Evolutionary conservation across 2,329 filamentous ascomycete species (phyloP).

Genomic region (Myriosclerotinia curreyana): DNA sequence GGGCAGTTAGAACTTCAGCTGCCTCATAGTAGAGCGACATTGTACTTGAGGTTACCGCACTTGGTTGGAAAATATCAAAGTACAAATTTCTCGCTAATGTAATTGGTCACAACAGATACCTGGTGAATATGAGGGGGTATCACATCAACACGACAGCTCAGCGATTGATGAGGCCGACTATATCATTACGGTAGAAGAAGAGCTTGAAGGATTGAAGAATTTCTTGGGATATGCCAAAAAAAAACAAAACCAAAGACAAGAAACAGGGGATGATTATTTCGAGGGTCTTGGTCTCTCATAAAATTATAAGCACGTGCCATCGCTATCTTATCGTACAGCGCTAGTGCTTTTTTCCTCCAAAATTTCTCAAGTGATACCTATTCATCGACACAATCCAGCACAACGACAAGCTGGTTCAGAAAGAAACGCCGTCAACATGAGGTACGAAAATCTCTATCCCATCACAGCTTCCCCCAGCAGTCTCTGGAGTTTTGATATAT

Average conservation of each 20-base stretch:
- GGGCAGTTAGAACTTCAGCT: slow-evolving; percentile 65
- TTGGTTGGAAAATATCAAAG: slow-evolving; percentile 17
- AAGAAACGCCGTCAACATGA: slow-evolving; percentile 20
- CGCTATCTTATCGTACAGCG: slow-evolving; percentile 21
- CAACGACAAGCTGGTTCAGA: slow-evolving; percentile 21
- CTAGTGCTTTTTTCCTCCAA: slow-evolving; percentile 21
- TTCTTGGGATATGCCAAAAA: neutral
- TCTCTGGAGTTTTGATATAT: neutral
- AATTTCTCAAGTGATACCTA: slow-evolving; percentile 20
- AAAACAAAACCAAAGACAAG: neutral
- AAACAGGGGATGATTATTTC: slow-evolving; percentile 2
- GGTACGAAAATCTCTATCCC: slow-evolving; percentile 5
- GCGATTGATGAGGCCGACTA: neutral
- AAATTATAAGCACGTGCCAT: slow-evolving; percentile 17
- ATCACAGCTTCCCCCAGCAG: neutral
- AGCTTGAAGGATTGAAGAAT: neutral
- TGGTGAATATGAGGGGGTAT: slow-evolving; percentile 1
- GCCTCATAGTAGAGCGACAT: slow-evolving; percentile 98
- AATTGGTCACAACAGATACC: slow-evolving; percentile 7
- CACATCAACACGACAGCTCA: neutral
- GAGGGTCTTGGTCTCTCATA: neutral
- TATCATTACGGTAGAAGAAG: neutral
- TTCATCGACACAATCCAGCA: slow-evolving; percentile 14
- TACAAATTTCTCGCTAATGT: slow-evolving; percentile 12
- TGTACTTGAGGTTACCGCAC: slow-evolving; percentile 11